Evolutionary conservation across 1,284 basidiomycete genomes (phyloP).

Genomic region (Puccinia triticina): DNA sequence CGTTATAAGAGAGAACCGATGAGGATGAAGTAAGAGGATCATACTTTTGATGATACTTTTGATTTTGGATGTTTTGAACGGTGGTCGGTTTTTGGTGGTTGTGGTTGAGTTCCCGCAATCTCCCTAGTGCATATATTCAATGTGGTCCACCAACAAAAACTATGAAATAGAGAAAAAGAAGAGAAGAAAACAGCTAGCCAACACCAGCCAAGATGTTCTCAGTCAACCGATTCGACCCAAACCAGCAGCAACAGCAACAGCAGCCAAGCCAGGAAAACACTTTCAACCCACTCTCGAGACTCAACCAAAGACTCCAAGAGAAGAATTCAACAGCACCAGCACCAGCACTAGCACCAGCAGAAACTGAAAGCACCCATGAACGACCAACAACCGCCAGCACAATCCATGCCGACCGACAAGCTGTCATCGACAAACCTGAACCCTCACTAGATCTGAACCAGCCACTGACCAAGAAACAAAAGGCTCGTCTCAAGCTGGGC

Average conservation of each 20-base stretch:
- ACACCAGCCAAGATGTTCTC: slow-evolving; percentile 33
- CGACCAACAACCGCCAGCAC: background rate
- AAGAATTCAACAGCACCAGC: background rate
- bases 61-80: too few relatives aligned
- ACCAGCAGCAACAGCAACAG: background rate
- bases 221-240: slow-evolving; percentile 47
- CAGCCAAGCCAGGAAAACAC: background rate
- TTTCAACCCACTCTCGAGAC: slow-evolving; percentile 35
- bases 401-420: background rate
- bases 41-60: too few relatives aligned
- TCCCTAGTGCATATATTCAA: too few relatives aligned
- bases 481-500: slow-evolving; percentile 33
- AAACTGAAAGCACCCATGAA: background rate
- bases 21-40: too few relatives aligned
- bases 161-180: too few relatives aligned
- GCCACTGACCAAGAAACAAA: slow-evolving; percentile 45
- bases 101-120: too few relatives aligned
- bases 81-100: too few relatives aligned
- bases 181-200: background rate
- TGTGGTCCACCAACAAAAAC: too few relatives aligned
- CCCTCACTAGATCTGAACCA: background rate
- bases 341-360: background rate
- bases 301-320: slow-evolving; percentile 18
- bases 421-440: background rate
- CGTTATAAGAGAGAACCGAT: too few relatives aligned